These are phyloP conservation scores for Stentor coeruleus DNA, from an alignment of 73 alveolate species.

Conservation along the genomic window DNA sequence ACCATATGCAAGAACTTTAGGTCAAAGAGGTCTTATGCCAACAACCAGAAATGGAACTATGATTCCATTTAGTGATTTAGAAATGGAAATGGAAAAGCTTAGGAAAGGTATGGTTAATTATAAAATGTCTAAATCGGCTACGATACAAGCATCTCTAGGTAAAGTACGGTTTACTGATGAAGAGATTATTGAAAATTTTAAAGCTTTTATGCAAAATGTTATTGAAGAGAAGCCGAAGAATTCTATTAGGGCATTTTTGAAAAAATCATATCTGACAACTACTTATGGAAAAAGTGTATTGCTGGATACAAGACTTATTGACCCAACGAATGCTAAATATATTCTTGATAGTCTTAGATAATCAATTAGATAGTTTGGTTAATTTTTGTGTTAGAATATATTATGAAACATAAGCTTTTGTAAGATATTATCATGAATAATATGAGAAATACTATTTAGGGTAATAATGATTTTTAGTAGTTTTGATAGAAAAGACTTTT, in stretches of 20 bases:
- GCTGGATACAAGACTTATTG: not conserved
- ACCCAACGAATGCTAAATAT: slow-evolving; percentile 32
- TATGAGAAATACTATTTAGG: no score
- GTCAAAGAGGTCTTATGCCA: slow-evolving; percentile 85
- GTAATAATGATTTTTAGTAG: no score
- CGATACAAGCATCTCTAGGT: slow-evolving; percentile 57
- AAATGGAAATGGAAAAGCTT: slow-evolving; percentile 40
- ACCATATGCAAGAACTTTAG: slow-evolving; percentile 66
- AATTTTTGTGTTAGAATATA: no score
- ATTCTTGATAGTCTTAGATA: no score
- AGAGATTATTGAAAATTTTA: slow-evolving; percentile 33
- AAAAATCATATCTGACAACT: slow-evolving; percentile 29
- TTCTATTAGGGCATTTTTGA: slow-evolving; percentile 43
- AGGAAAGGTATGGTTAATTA: slow-evolving; percentile 56
- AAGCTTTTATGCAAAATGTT: slow-evolving; percentile 48
- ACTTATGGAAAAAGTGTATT: slow-evolving; percentile 24
- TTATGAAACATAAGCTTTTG: no score
- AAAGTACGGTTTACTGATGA: slow-evolving; percentile 46
- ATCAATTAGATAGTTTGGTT: no score
- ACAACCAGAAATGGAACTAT: slow-evolving; percentile 65
- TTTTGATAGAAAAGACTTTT: no score
- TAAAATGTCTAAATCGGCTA: slow-evolving; percentile 49
- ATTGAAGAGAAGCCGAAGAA: slow-evolving; percentile 50
- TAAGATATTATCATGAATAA: no score
- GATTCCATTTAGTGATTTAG: slow-evolving; percentile 37